Conservation (phyloP, 352 stramenopile genomes). For the Globisporangium megalacanthum region DNA sequence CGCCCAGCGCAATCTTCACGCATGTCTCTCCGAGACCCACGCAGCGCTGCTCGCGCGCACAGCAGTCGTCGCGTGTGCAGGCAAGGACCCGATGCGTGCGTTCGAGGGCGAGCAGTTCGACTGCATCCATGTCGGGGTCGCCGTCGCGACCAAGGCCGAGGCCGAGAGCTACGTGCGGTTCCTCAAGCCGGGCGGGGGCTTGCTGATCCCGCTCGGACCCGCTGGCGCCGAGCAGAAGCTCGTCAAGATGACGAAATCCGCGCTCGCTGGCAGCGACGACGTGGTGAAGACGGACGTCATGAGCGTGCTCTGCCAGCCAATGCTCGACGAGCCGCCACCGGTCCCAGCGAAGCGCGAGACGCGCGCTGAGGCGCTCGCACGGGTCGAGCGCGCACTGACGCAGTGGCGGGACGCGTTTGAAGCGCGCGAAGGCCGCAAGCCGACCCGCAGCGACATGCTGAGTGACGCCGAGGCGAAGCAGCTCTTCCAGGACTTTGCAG, state of each 20-base stretch:
- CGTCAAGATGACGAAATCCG: constrained; percentile 82
- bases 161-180: constrained; percentile 62
- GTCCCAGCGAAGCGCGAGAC: constrained; percentile 46
- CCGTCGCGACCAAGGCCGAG: constrained; percentile 69
- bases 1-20: constrained; percentile 54
- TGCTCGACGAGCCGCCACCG: constrained; percentile 54
- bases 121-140: constrained; percentile 78
- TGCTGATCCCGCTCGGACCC: constrained; percentile 63
- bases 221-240: constrained; percentile 69
- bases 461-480: constrained; percentile 41
- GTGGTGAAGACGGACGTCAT: constrained; percentile 72
- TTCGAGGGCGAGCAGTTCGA: constrained; percentile 34
- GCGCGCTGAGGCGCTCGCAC: constrained; percentile 46
- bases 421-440: constrained; percentile 32
- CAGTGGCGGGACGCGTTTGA: constrained; percentile 70
- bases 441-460: constrained; percentile 67
- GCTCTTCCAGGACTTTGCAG: constrained; percentile 68
- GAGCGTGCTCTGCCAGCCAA: constrained; percentile 82
- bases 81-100: constrained; percentile 34
- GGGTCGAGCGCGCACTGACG: constrained; percentile 52
- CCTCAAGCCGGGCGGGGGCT: constrained; percentile 59
- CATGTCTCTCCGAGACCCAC: constrained; percentile 26
- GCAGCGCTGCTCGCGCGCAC: constrained; percentile 28
- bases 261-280: constrained; percentile 25
- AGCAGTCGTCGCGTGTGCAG: constrained; percentile 32